Evolutionary conservation across 208 protist genomes (phyloP), one percentile per base, ranked within the genome.

Genomic region (Endotrypanum monterogeii): DNA sequence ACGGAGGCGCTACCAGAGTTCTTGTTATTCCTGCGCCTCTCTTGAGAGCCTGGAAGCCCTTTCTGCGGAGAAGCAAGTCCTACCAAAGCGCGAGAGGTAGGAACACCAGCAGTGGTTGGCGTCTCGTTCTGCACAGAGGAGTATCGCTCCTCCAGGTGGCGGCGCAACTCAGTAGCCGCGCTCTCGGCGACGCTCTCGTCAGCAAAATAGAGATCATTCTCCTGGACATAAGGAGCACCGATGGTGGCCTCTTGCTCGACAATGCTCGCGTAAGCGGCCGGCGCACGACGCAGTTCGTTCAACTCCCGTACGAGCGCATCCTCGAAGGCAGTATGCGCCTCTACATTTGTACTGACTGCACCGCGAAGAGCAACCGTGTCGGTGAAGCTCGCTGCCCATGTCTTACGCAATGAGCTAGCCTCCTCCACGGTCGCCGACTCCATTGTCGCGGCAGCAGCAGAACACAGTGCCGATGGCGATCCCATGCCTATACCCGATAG

Each of bases 251-350:
- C 83, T 18, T 52, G 44, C 78, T 91, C 83, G 7, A 96, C 67
- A 3, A 94, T 16, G 14, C 62, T 71, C 28, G 92, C 82, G 75
- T 94, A 96, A 4, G 52, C 81, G 0, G 74, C 76, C n/a, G 92
- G 92, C 35, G 89, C 83, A 9, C 80, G 41, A 0, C 92, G 88
- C 56, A 94, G 60, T 30, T 71, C 71, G 73, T 96, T 96, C 46
- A 96, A 73, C 80, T 96, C 92, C 23, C 62, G 61, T 60, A 94
- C 63, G 37, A 96, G 73, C 5, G 67, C 70, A 51, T 78, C 74
- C 78, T 96, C 92, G 46, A 90, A 87, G 18, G 50, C 67, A 56
- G 82, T 91, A 83, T 89, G 90, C 32, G 79, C 80, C 58, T 94
- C 92, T 28, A 55, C 61, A 56, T 57, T 57, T 50, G 83, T 91